phyloP scores from a whole-genome alignment of 176 grass and related monocot genomes.

The Paspalum vaginatum region DNA sequence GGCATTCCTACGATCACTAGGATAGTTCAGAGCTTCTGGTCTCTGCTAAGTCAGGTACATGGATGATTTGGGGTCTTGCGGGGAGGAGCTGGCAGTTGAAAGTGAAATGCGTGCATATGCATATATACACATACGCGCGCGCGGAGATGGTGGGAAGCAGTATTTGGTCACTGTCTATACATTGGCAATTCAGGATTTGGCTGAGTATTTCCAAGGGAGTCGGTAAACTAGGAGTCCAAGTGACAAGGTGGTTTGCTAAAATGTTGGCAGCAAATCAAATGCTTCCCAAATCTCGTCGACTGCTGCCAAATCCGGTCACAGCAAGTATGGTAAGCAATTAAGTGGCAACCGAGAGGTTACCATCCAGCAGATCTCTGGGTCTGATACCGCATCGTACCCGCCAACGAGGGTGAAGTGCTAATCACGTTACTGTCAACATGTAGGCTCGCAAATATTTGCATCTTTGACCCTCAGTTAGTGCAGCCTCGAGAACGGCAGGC shows the following conservation, averaged over 20 bases:
- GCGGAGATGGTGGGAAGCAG: background rate
- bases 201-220: too few relatives aligned
- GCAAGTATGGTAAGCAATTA: background rate
- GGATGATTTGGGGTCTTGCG: too few relatives aligned
- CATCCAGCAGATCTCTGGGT: slow-evolving; percentile 3
- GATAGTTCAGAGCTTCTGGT: background rate
- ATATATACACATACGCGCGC: background rate
- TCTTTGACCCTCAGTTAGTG: background rate
- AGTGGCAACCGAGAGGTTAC: slow-evolving; percentile 2
- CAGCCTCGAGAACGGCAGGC: background rate
- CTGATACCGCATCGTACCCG: background rate
- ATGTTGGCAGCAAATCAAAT: too few relatives aligned
- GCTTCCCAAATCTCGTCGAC: background rate
- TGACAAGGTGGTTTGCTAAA: too few relatives aligned
- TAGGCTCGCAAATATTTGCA: background rate
- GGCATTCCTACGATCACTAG: background rate
- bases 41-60: background rate
- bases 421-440: slow-evolving; percentile 9
- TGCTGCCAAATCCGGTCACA: background rate
- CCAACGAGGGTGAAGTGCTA: background rate
- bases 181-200: too few relatives aligned
- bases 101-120: background rate
- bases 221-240: too few relatives aligned
- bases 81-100: too few relatives aligned
- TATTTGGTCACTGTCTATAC: too few relatives aligned